Percentiles rank a stretch among this genome's conserved stretches.
These are phyloP conservation scores for Termitomyces sp. DNA, from an alignment of 768 basidiomycete genomes.

Conservation along the genomic window DNA sequence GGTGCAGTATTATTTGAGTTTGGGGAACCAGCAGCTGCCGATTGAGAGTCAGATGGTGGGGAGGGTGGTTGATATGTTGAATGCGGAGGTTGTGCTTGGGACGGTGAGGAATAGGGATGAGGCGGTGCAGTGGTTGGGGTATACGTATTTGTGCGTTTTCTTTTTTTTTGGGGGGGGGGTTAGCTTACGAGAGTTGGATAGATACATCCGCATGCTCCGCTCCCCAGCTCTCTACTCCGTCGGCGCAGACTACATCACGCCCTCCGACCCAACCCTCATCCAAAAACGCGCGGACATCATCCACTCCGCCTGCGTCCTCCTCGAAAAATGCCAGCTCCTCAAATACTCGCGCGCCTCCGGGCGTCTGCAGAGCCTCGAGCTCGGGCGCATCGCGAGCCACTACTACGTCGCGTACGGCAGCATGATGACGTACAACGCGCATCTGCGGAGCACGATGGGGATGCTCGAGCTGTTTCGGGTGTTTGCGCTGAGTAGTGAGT, in stretches of 20 bases:
- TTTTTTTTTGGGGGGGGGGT: too few relatives aligned
- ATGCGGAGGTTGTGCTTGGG: constrained; percentile 95
- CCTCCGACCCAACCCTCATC: constrained; percentile 70
- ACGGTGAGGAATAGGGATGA: constrained; percentile 94
- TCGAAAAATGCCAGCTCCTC: constrained; percentile 92
- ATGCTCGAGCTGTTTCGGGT: constrained; percentile 91
- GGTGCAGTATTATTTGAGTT: constrained; percentile 92
- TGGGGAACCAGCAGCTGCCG: constrained; percentile 96
- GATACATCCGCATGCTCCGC: constrained; percentile 93
- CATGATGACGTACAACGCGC: constrained; percentile 96
- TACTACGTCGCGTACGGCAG: constrained; percentile 95
- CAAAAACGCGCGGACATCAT: constrained; percentile 95
- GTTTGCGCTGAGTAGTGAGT: constrained; percentile 94
- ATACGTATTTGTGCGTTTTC: constrained; percentile 80
- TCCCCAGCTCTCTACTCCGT: constrained; percentile 86
- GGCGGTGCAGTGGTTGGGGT: constrained; percentile 96
- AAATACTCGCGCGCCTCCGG: constrained; percentile 91
- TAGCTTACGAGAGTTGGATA: too few relatives aligned
- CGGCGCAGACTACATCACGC: constrained; percentile 75
- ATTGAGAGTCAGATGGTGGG: constrained; percentile 95
- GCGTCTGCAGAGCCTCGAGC: constrained; percentile 87
- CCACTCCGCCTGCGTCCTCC: constrained; percentile 87
- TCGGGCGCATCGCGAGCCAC: constrained; percentile 91
- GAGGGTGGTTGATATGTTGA: constrained; percentile 91
- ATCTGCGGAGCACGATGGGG: constrained; percentile 83